phyloP scores from a whole-genome alignment of 441 rosid genomes.

The Croton setiger region DNA sequence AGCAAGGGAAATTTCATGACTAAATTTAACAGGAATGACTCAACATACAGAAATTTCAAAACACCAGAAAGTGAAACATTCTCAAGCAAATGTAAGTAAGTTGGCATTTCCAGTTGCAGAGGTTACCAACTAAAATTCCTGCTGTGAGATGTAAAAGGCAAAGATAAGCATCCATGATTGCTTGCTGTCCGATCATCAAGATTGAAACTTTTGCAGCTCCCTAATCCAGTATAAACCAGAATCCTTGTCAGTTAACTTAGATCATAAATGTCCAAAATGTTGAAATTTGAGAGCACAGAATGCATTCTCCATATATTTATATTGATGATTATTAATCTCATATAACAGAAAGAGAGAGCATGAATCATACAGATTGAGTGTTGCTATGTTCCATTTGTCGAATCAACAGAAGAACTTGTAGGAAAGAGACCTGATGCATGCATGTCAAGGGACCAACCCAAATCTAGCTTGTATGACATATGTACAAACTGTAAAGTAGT shows the following conservation, averaged over 20 bases:
- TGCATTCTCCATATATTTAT: no score
- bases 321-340: constrained; percentile 19
- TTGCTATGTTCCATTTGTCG: constrained; percentile 98
- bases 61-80: background rate
- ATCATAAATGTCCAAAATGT: constrained; percentile 4
- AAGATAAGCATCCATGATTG: constrained; percentile 97
- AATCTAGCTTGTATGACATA: constrained; percentile 16
- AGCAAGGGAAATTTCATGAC: background rate
- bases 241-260: constrained; percentile 15
- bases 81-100: background rate
- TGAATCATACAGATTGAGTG: constrained; percentile 83
- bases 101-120: background rate
- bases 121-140: constrained; percentile 90
- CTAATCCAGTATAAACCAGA: constrained; percentile 37
- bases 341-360: constrained; percentile 9
- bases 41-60: background rate
- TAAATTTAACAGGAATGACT: background rate
- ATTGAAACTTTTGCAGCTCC: constrained; percentile 98
- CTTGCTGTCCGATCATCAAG: constrained; percentile 94
- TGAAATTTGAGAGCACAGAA: background rate
- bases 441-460: constrained; percentile 51
- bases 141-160: constrained; percentile 97
- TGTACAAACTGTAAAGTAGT: constrained; percentile 10
- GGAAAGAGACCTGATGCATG: constrained; percentile 73
- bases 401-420: constrained; percentile 90